phyloP scores from a whole-genome alignment of 352 stramenopile genomes.

The Globisporangium alternatum region DNA sequence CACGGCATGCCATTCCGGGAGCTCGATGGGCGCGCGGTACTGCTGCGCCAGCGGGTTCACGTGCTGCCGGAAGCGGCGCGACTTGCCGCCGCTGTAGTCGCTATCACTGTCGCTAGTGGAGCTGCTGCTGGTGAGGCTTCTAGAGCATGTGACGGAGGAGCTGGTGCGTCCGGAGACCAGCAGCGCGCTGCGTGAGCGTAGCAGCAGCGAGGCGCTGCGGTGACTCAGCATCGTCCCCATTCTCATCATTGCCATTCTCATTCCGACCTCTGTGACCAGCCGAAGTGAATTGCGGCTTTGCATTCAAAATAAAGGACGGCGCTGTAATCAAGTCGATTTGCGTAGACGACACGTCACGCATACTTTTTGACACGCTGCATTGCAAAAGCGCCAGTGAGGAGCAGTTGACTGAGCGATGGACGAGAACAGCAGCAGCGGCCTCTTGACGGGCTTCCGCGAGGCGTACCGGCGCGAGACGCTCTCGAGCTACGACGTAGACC shows the following conservation, averaged over 20 bases:
- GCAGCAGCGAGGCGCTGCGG: background rate
- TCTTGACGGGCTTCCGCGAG: conserved; percentile 46
- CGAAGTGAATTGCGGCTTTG: too few species aligned
- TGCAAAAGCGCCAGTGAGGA: background rate
- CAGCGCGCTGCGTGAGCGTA: background rate
- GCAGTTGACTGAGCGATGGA: conserved; percentile 38
- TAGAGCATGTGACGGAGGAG: background rate
- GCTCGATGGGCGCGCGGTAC: conserved; percentile 56
- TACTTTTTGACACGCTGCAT: conserved; percentile 8
- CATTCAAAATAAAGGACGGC: too few species aligned
- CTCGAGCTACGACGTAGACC: conserved; percentile 35
- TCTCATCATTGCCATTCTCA: background rate
- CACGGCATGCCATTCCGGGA: conserved; percentile 56
- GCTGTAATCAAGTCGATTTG: too few species aligned
- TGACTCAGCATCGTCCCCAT: background rate
- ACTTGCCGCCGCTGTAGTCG: conserved; percentile 7
- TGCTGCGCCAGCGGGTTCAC: conserved; percentile 75
- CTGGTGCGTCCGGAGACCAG: background rate
- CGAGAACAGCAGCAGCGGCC: conserved; percentile 46
- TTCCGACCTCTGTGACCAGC: too few species aligned
- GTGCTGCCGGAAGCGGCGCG: conserved; percentile 76
- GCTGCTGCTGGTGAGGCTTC: background rate
- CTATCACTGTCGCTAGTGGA: background rate
- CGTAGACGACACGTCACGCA: conserved; percentile 29
- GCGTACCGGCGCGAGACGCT: conserved; percentile 56